phyloP scores from a whole-genome alignment of 2,329 filamentous ascomycete genomes.

The Colletotrichum lentis region DNA sequence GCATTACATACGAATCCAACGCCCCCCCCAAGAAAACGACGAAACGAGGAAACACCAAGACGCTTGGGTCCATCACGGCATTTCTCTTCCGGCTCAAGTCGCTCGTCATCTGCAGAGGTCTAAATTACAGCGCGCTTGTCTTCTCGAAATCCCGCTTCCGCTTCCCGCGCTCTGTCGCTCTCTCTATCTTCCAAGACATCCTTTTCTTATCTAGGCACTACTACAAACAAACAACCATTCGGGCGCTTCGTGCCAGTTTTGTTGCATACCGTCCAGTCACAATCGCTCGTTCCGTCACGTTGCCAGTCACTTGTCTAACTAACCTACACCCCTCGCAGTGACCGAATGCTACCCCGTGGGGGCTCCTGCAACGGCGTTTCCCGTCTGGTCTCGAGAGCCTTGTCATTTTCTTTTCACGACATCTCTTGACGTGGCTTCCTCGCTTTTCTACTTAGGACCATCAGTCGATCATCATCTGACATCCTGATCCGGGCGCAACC shows the following conservation, averaged over 20 bases:
- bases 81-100: constrained; percentile 5
- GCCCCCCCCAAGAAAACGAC: constrained; percentile 12
- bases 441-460: constrained; percentile 5
- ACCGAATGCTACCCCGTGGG: constrained; percentile 23
- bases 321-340: constrained; percentile 16
- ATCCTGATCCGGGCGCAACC: constrained; percentile 11
- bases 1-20: constrained; percentile 9
- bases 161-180: not conserved
- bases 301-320: constrained; percentile 26
- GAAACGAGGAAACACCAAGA: constrained; percentile 26
- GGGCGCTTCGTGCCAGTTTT: constrained; percentile 12
- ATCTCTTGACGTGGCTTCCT: not conserved
- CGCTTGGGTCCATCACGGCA: constrained; percentile 17
- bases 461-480: constrained; percentile 1
- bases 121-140: not conserved
- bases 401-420: not conserved
- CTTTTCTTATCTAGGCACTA: not conserved
- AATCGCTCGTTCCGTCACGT: constrained; percentile 30
- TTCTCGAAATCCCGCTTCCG: constrained; percentile 1
- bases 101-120: constrained; percentile 10
- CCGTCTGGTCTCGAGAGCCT: constrained; percentile 1
- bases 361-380: constrained; percentile 30
- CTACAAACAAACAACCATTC: not conserved
- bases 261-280: constrained; percentile 26
- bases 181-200: not conserved